A percentile compares a stretch with the other conserved stretches of the same genome.
phyloP scores from a whole-genome alignment of 768 basidiomycete species.

The Lactarius akahatsu region DNA sequence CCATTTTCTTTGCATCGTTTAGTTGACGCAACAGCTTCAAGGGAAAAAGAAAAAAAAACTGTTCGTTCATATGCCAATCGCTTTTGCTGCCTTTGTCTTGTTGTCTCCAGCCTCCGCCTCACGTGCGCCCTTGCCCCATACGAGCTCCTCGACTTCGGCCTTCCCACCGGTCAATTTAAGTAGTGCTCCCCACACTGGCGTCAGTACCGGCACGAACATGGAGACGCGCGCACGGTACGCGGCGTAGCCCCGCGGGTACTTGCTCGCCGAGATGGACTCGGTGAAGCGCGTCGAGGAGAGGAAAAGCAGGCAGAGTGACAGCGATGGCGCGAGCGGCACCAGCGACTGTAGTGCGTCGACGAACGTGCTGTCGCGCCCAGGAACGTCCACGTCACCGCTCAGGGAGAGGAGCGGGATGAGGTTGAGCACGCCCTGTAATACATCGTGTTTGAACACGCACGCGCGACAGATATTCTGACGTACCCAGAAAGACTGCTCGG shows the following conservation, averaged over 20 bases:
- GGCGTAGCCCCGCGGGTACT: conserved; percentile 69
- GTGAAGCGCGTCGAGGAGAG: conserved; percentile 75
- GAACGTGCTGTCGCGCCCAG: conserved; percentile 31
- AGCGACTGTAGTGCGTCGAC: conserved; percentile 33
- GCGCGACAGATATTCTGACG: conserved; percentile 32
- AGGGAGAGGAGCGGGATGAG: conserved; percentile 60
- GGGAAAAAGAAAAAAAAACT: background rate
- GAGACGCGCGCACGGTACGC: conserved; percentile 77
- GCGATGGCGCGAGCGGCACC: conserved; percentile 50
- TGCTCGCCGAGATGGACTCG: conserved; percentile 72
- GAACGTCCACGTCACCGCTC: conserved; percentile 28
- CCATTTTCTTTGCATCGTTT: background rate
- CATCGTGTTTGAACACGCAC: background rate
- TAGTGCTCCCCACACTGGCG: conserved; percentile 45
- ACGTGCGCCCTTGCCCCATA: conserved; percentile 40
- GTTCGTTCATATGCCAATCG: background rate
- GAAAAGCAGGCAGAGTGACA: conserved; percentile 70
- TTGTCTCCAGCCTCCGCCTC: conserved; percentile 32
- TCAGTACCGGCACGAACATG: conserved; percentile 65
- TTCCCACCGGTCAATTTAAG: conserved; percentile 42
- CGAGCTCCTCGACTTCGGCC: conserved; percentile 40
- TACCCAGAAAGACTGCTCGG: conserved; percentile 89
- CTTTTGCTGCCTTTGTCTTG: conserved; percentile 30
- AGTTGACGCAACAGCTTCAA: background rate
- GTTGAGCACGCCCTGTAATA: conserved; percentile 60